Percentiles rank a stretch among this genome's conserved stretches.
These are phyloP conservation scores for Colletotrichum eleusines DNA, from an alignment of 2,329 filamentous ascomycete genomes.

Conservation along the genomic window DNA sequence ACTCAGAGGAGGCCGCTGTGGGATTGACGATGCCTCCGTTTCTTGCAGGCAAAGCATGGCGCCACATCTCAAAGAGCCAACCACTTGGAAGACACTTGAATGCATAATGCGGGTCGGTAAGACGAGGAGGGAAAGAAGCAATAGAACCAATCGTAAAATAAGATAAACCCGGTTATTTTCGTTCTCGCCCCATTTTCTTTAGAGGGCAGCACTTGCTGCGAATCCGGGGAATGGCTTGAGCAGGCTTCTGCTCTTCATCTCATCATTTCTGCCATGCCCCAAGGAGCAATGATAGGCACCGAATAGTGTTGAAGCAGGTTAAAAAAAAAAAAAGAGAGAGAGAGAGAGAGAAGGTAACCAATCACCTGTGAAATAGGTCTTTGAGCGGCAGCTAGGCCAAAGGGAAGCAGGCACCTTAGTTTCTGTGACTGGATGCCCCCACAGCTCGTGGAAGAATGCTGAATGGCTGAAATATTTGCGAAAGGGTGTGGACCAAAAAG, in stretches of 20 bases:
- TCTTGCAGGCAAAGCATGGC: background rate
- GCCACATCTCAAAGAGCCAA: background rate
- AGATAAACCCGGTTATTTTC: background rate
- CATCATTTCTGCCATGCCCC: background rate
- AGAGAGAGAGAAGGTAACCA: background rate
- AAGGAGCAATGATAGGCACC: background rate
- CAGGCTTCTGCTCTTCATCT: slow-evolving; percentile 4
- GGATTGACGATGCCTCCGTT: background rate
- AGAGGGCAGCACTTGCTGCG: slow-evolving; percentile 10
- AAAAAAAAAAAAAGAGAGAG: background rate
- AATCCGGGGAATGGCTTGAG: background rate
- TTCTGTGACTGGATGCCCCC: background rate
- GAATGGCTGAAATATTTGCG: slow-evolving; percentile 6
- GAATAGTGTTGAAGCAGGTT: background rate
- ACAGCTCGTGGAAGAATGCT: slow-evolving; percentile 15
- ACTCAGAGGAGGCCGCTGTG: background rate
- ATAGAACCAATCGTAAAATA: background rate
- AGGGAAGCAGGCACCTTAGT: background rate
- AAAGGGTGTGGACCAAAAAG: slow-evolving; percentile 30
- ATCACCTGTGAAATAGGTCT: background rate
- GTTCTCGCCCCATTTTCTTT: background rate
- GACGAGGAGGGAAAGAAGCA: background rate
- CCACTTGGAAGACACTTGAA: background rate
- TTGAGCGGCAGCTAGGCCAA: slow-evolving; percentile 2
- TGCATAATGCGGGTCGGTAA: background rate